phyloP scores from a whole-genome alignment of 805 yeast species.

The Teunomyces pallodes region DNA sequence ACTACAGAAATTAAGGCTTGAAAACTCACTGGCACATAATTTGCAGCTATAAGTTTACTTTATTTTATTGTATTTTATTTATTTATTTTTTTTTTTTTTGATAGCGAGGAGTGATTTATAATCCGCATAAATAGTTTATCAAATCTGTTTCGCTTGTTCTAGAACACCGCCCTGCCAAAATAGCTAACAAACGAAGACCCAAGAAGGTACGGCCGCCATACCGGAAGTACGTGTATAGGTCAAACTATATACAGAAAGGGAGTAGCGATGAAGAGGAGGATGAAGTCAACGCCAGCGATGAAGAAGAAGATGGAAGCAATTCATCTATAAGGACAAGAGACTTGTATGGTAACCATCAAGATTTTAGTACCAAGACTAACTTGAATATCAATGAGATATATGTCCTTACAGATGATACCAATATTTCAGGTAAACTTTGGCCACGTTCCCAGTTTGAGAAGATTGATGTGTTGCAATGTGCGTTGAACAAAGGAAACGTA shows the following conservation, averaged over 20 bases:
- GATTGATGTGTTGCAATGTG: slow-evolving; percentile 43
- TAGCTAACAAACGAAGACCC: slow-evolving; percentile 88
- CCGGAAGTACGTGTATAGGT: slow-evolving; percentile 64
- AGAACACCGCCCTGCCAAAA: slow-evolving; percentile 25
- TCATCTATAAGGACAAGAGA: slow-evolving; percentile 6
- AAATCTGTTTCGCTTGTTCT: not conserved
- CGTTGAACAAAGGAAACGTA: slow-evolving; percentile 24
- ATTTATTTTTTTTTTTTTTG: not conserved
- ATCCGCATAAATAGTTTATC: slow-evolving; percentile 11
- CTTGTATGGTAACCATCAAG: slow-evolving; percentile 21
- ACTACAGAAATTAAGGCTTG: slow-evolving; percentile 1
- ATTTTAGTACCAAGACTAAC: slow-evolving; percentile 24
- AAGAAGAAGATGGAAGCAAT: slow-evolving; percentile 8
- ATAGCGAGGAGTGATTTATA: slow-evolving; percentile 5
- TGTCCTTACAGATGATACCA: slow-evolving; percentile 26
- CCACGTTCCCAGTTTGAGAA: slow-evolving; percentile 51
- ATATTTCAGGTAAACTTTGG: slow-evolving; percentile 36
- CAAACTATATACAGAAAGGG: slow-evolving; percentile 24
- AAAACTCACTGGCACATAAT: not conserved
- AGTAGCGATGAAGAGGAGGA: slow-evolving; percentile 27
- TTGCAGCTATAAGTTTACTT: not conserved
- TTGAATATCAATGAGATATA: slow-evolving; percentile 31
- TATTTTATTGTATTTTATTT: no score
- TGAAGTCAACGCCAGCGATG: slow-evolving; percentile 17
- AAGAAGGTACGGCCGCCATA: slow-evolving; percentile 80